Evolutionary conservation across 768 basidiomycete genomes (phyloP).

Genomic region (Lyophyllum atratum): DNA sequence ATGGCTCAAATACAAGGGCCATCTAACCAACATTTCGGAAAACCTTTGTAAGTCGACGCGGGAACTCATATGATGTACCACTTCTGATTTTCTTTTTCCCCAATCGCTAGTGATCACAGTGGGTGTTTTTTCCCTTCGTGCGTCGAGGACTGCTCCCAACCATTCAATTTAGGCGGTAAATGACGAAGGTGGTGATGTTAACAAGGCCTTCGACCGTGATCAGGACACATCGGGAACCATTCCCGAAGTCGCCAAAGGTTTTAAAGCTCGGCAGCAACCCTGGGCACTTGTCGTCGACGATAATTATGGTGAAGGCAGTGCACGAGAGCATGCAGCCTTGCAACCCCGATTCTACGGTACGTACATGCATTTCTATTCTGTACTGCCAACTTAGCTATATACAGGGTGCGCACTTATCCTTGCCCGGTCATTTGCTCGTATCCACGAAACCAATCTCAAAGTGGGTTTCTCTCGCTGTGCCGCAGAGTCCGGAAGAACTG

Average conservation of each 20-base stretch:
- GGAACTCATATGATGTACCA: neutral
- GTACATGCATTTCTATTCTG: slow-evolving; percentile 8
- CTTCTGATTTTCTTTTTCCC: neutral
- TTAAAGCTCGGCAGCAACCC: slow-evolving; percentile 80
- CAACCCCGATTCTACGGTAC: slow-evolving; percentile 93
- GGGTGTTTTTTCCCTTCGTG: slow-evolving; percentile 22
- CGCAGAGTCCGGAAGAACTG: slow-evolving; percentile 1
- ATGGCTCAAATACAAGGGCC: slow-evolving; percentile 99
- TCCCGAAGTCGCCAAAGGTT: slow-evolving; percentile 86
- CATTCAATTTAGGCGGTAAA: slow-evolving; percentile 68
- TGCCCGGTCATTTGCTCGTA: slow-evolving; percentile 94
- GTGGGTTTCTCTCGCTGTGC: slow-evolving; percentile 36
- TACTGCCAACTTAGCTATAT: slow-evolving; percentile 5
- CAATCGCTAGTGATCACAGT: slow-evolving; percentile 78
- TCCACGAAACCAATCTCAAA: slow-evolving; percentile 97
- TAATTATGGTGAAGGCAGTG: slow-evolving; percentile 97
- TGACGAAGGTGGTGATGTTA: slow-evolving; percentile 93
- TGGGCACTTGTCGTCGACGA: slow-evolving; percentile 97
- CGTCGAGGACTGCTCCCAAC: no score
- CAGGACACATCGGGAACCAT: slow-evolving; percentile 73
- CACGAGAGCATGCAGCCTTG: slow-evolving; percentile 95
- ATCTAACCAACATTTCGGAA: slow-evolving; percentile 94
- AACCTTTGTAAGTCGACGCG: slow-evolving; percentile 71
- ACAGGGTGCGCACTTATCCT: slow-evolving; percentile 84
- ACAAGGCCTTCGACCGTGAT: slow-evolving; percentile 84